Evolutionary conservation across 768 basidiomycete genomes (phyloP).

Genomic region (Podaxis carcinomalis): DNA sequence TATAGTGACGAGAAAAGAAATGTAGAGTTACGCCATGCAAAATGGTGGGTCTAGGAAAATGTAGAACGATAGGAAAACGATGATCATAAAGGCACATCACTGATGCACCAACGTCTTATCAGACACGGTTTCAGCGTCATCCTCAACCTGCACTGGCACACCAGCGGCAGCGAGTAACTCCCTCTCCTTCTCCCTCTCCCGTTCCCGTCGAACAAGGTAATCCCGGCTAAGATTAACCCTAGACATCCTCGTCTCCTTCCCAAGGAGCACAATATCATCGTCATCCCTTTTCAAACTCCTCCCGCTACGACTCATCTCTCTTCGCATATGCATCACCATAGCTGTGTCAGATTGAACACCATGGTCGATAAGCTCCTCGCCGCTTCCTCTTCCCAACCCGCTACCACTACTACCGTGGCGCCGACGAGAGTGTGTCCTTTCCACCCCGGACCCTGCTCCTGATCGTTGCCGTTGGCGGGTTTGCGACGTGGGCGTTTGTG

Average conservation of each 20-base stretch:
- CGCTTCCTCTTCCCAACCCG: background rate
- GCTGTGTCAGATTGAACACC: background rate
- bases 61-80: background rate
- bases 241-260: background rate
- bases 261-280: conserved; percentile 5
- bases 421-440: background rate
- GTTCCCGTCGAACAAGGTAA: background rate
- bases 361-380: background rate
- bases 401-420: background rate
- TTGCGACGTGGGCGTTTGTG: background rate
- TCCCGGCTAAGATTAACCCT: conserved; percentile 2
- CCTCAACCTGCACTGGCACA: background rate
- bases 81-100: background rate
- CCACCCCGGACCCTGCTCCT: background rate
- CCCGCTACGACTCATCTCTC: background rate
- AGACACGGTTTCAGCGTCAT: conserved; percentile 3
- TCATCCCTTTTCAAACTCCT: background rate
- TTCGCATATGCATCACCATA: background rate
- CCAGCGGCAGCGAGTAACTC: too few relatives aligned
- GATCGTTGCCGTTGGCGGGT: background rate
- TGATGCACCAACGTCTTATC: conserved; percentile 8
- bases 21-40: background rate
- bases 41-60: background rate
- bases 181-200: too few relatives aligned
- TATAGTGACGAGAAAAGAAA: background rate